Evolutionary conservation across 306 rosid species (phyloP).

Genomic region (Lathyrus tuberosus): DNA sequence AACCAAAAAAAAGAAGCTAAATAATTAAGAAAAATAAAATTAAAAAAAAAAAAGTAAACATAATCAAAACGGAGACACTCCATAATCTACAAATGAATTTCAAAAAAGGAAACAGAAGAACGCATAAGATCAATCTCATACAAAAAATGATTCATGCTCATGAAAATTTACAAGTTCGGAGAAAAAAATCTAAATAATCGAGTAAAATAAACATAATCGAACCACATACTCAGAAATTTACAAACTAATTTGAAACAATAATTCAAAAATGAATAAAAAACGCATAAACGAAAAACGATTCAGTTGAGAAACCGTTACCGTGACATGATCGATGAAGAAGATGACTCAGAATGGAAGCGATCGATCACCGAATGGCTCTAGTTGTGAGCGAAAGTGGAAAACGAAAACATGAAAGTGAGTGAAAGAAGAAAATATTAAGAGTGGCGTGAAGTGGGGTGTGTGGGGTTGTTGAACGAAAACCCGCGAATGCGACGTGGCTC

Average conservation of each 20-base stretch:
- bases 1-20: background rate
- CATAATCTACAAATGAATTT: conserved; percentile 1
- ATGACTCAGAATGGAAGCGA: no score
- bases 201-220: background rate
- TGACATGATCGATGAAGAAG: conserved; percentile 38
- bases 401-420: conserved; percentile 32
- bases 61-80: conserved; percentile 15
- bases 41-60: no score
- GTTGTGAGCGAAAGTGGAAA: background rate
- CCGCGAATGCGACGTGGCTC: conserved; percentile 41
- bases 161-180: conserved; percentile 5
- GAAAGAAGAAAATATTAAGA: conserved; percentile 15
- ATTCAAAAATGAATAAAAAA: conserved; percentile 2
- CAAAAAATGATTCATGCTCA: background rate
- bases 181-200: background rate
- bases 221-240: conserved; percentile 14
- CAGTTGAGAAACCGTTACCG: conserved; percentile 21
- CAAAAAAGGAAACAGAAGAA: background rate
- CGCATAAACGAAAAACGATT: background rate
- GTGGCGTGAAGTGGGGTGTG: conserved; percentile 23
- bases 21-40: background rate
- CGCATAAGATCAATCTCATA: background rate
- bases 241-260: background rate
- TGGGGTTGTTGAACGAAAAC: conserved; percentile 27
- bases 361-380: conserved; percentile 1